phyloP scores from a whole-genome alignment of 805 yeast species.

The Maudiozyma pseudohumilis region DNA sequence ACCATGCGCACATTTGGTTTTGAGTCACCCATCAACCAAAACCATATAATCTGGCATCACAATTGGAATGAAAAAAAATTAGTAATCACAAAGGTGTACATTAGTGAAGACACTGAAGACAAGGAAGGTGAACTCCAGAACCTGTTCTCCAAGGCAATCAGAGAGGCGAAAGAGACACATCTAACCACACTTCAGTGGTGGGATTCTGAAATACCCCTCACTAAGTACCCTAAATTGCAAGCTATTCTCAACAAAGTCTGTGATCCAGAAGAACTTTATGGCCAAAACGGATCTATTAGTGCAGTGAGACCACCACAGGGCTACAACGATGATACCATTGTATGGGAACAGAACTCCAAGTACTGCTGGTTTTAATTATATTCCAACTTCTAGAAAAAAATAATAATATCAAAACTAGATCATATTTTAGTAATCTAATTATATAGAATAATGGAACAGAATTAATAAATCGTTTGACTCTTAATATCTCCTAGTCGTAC shows the following conservation, averaged over 20 bases:
- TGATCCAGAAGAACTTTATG: conserved; percentile 15
- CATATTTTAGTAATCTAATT: too few species aligned
- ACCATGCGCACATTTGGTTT: conserved; percentile 25
- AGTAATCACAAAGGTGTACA: conserved; percentile 22
- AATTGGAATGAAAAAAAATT: conserved; percentile 31
- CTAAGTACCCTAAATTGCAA: conserved; percentile 16
- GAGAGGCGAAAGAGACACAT: conserved; percentile 27
- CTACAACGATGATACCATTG: conserved; percentile 14
- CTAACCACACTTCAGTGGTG: conserved; percentile 30
- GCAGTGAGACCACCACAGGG: conserved; percentile 32
- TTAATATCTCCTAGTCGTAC: too few species aligned
- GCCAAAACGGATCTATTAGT: conserved; percentile 29
- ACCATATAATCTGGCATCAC: conserved; percentile 38
- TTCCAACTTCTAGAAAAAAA: too few species aligned
- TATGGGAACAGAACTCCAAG: conserved; percentile 38
- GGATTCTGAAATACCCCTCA: conserved; percentile 31
- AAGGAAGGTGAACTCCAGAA: conserved; percentile 17
- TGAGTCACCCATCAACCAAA: conserved; percentile 16
- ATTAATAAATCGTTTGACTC: too few species aligned
- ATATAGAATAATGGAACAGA: too few species aligned
- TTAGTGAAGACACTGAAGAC: conserved; percentile 7
- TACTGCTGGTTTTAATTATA: conserved; percentile 39
- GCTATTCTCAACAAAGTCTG: conserved; percentile 16
- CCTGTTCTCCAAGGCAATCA: conserved; percentile 27
- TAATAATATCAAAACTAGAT: too few species aligned